These are phyloP conservation scores for Aspergillus funiculosus DNA, from an alignment of 495 filamentous ascomycete species.

Conservation along the genomic window DNA sequence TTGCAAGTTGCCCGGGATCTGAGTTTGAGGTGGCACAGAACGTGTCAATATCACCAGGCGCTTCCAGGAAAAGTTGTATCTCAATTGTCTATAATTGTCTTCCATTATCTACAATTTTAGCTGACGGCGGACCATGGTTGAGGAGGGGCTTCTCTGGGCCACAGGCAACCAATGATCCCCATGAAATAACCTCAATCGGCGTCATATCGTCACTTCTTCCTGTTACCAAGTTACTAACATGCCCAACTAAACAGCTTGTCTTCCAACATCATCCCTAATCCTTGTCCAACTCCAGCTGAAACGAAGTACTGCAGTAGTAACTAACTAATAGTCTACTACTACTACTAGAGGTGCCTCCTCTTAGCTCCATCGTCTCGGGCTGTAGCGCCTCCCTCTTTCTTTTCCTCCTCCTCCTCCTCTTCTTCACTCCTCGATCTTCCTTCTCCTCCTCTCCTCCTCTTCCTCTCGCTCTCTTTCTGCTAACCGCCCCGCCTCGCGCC, in stretches of 20 bases:
- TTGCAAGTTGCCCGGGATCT: no score
- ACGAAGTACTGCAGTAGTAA: no score
- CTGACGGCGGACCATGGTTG: conserved; percentile 11
- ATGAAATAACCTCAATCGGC: not conserved
- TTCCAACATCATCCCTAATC: not conserved
- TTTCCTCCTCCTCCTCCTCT: no score
- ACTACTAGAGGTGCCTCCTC: no score
- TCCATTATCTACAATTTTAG: not conserved
- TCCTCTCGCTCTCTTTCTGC: not conserved
- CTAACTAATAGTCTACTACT: no score
- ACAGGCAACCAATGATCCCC: conserved; percentile 3
- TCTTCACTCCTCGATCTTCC: no score
- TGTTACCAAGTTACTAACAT: not conserved
- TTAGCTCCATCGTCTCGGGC: not conserved
- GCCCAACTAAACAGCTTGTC: not conserved
- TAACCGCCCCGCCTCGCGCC: conserved; percentile 23
- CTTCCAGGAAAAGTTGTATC: conserved; percentile 4
- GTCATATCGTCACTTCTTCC: not conserved
- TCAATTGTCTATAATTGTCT: not conserved
- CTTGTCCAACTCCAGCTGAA: no score
- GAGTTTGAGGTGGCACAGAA: no score
- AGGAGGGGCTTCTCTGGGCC: conserved; percentile 5
- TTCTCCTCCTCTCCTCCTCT: not conserved
- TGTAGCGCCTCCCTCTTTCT: no score
- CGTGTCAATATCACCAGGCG: no score